Evolutionary conservation across 352 stramenopile genomes (phyloP), one percentile per base, ranked within the genome.

Genomic region (Pythium myriotylum): DNA sequence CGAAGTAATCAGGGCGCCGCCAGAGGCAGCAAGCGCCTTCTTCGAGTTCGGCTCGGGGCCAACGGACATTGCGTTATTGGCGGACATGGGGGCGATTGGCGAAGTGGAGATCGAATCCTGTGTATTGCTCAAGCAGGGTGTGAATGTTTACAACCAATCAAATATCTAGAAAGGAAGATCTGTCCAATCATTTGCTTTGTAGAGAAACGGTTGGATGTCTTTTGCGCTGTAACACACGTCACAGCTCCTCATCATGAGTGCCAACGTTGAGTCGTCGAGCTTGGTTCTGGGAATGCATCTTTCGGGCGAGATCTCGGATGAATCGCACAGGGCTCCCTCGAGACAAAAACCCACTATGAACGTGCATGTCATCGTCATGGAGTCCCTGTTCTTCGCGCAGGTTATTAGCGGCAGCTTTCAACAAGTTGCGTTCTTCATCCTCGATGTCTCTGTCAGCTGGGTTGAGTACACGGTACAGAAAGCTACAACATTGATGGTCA

Each of bases 381-480:
- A 91, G 54, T 0, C 79, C 81, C 42, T 91, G 75, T 33, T 75
- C 57, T 12, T 52, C 65, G 19, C 81, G 68, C 26, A 91, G 68
- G 37, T 68, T 43, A 6, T 41, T 24, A 6, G 74, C 60, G 2
- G 81, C 81, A 1, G 70, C 65, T 2, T 48, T 47, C 5, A 89
- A 49, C 42, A 79, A 60, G 13, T 59, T 24, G 23, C 71, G 57
- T 51, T 88, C 79, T 14, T 88, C 73, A 5, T 55, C 54, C 4
- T 77, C 65, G 23, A 91, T 77, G 17, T 72, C 59, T 32, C 83
- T 67, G 33, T 88, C 68, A 12, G 74, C 58, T 14, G 81, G 81
- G 55, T 88, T 88, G n/a, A 91, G 61, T 39, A 72, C 76, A 40
- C 81, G 71, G 24, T 77, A 47, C 14, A 91, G 50, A n/a, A 88